Evolutionary conservation across 495 filamentous ascomycete genomes (phyloP), one percentile per base, ranked within the genome.

Genomic region (Cetradonia linearis): DNA sequence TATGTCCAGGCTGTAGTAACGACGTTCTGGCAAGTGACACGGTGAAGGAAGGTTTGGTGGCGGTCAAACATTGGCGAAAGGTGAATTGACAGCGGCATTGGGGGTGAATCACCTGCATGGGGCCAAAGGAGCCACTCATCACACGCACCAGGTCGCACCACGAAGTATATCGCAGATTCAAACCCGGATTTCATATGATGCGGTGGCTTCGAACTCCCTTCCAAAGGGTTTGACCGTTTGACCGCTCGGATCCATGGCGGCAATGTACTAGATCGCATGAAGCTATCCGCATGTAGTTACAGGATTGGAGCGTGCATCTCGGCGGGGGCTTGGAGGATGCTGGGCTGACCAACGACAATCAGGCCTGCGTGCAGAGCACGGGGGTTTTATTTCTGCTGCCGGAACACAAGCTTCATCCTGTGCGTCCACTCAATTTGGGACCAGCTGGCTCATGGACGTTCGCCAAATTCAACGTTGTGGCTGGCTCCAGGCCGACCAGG

Each of bases 131-230:
- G 50, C 31, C 50, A 52, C 28, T 33, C 33, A 30, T 52, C 42
- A 23, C 5, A 60, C 20, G 42, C 42, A 46, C n/a, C 20, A 23
- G 20, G 20, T 20, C 20, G 44, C n/a, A 36, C 8, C 10, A 4
- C 23, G n/a, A 47, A 7, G 14, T 38, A 8, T 59, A 38, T 47
- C 58, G 42, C 28, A 60, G 25, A 52, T 40, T 50, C 20, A 30
- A 53, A 53, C 34, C 47, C 58, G 37, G 50, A 20, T 48, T 54
- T 20, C 3, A 55, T 16, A 61, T 61, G 59, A 55, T 61, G 59
- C 59, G 50, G 59, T 61, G 59, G 59, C 59, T 61, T 42, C 30
- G 50, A 36, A 18, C 20, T 53, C 23, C 57, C 57, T 50, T 31
- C 18, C 31, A 10, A 23, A 46, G 42, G 13, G 27, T 20, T 44